Base-by-base conservation (phyloP, 257 asterid genomes). In the Gynochthodes officinalis region DNA sequence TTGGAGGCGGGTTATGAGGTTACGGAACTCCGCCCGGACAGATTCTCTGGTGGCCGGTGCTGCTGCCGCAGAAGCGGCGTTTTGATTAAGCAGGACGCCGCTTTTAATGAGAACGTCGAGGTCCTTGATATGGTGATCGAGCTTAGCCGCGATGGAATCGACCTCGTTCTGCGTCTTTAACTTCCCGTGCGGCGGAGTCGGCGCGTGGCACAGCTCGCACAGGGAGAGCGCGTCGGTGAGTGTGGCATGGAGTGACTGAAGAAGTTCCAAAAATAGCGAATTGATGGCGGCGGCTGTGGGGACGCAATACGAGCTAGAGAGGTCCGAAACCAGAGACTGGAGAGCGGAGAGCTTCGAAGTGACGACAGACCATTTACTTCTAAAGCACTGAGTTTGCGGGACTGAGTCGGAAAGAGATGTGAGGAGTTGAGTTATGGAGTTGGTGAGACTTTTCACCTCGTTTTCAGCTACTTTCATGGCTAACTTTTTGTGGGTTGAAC, bases 111-210 rank as follows among this genome's bases (percentile, higher is more conserved):
- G 78, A 0, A 94, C 91, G 14, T 85, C 81, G 32, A 91, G 82
- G 82, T 94, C 99, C 67, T 80, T 86, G 64, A 85, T 76, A 77
- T 86, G 95, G 28, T 73, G 78, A 60, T 94, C 95, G 59, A 94
- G 82, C 64, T 81, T 82, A 0, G 93, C 89, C 0, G 93, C 69
- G 21, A 88, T 23, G 0, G 96, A 86, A 72, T 86, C 96, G 72
- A 94, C 76, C 55, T 91, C 90, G 77, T 79, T 91, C 48, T 94
- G 98, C 70, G 98, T 94, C 67, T 79, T 91, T 75, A 94, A 90
- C 70, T 94, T 94, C 3, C 97, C 98, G 15, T 67, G 73, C 0
- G 82, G 86, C 4, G 84, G 89, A 0, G 84, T 64, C 7, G 80
- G 77, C 44, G 85, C 68, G 59, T 77, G 87, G 82, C 97, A 93